Conservation (phyloP, 208 protist genomes). For the Entamoeba dispar region DNA sequence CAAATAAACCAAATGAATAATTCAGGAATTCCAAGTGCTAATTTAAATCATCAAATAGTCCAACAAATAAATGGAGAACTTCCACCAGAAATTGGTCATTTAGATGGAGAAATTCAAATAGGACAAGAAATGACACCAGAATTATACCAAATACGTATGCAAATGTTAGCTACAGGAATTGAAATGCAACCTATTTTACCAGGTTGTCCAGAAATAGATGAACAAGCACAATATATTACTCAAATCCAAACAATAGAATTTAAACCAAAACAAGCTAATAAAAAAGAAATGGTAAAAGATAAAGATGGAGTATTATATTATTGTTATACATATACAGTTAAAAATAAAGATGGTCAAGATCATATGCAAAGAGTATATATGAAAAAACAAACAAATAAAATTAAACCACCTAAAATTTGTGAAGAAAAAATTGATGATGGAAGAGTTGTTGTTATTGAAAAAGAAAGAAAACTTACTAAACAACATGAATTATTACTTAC, state of each 20-base stretch:
- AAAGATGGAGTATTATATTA: not conserved
- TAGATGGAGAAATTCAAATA: not conserved
- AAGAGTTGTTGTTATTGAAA: not conserved
- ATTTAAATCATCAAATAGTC: no score
- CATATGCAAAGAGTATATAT: not conserved
- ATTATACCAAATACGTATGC: not conserved
- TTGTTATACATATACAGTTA: not conserved
- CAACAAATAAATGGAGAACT: not conserved
- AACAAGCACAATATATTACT: not conserved
- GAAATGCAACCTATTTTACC: not conserved
- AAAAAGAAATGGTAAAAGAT: not conserved
- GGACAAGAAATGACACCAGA: not conserved
- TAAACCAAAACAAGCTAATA: not conserved
- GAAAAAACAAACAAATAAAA: not conserved
- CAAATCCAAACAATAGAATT: not conserved
- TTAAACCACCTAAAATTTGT: not conserved
- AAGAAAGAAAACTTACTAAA: not conserved
- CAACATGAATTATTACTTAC: not conserved
- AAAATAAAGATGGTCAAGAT: not conserved
- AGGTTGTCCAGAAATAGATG: not conserved
- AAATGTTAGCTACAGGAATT: no score
- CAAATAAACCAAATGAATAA: no score
- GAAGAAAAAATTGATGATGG: not conserved
- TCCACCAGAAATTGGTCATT: not conserved
- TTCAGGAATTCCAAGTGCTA: no score